These are phyloP conservation scores for Hyphopichia khmerensis DNA, from an alignment of 1,139 yeast genomes.

Conservation along the genomic window DNA sequence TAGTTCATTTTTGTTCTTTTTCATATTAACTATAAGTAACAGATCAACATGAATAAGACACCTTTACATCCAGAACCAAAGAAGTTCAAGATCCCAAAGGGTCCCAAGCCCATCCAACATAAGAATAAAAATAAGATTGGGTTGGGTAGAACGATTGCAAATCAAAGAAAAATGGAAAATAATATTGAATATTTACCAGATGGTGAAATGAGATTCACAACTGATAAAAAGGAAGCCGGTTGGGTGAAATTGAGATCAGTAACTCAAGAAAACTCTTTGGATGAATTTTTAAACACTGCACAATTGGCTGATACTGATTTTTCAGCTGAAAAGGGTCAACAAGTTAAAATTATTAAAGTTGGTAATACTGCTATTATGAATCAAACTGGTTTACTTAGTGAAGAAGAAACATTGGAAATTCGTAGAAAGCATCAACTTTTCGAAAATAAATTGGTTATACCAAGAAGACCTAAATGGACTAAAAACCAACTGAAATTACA, in stretches of 20 bases:
- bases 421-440: slow-evolving; percentile 69
- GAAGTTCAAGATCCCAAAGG: slow-evolving; percentile 71
- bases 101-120: slow-evolving; percentile 85
- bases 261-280: slow-evolving; percentile 91
- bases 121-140: slow-evolving; percentile 84
- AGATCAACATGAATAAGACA: slow-evolving; percentile 33
- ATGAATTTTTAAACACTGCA: slow-evolving; percentile 92
- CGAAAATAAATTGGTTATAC: slow-evolving; percentile 83
- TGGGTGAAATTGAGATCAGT: slow-evolving; percentile 93
- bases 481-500: slow-evolving; percentile 68
- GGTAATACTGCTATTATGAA: slow-evolving; percentile 57
- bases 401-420: slow-evolving; percentile 64
- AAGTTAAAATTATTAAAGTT: slow-evolving; percentile 79
- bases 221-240: slow-evolving; percentile 78
- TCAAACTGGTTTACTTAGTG: slow-evolving; percentile 53
- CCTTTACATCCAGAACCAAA: slow-evolving; percentile 48
- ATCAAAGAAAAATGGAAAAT: slow-evolving; percentile 69
- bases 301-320: slow-evolving; percentile 95
- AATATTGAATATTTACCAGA: slow-evolving; percentile 73
- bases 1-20: too few relatives aligned
- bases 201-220: slow-evolving; percentile 81
- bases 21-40: too few relatives aligned
- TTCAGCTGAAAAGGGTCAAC: slow-evolving; percentile 83
- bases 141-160: slow-evolving; percentile 79
- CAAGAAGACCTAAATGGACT: slow-evolving; percentile 90